A percentile compares a stretch with the other conserved stretches of the same genome.
These are phyloP conservation scores for Claviceps purpurea DNA, from an alignment of 2,329 filamentous ascomycete genomes.

Conservation along the genomic window DNA sequence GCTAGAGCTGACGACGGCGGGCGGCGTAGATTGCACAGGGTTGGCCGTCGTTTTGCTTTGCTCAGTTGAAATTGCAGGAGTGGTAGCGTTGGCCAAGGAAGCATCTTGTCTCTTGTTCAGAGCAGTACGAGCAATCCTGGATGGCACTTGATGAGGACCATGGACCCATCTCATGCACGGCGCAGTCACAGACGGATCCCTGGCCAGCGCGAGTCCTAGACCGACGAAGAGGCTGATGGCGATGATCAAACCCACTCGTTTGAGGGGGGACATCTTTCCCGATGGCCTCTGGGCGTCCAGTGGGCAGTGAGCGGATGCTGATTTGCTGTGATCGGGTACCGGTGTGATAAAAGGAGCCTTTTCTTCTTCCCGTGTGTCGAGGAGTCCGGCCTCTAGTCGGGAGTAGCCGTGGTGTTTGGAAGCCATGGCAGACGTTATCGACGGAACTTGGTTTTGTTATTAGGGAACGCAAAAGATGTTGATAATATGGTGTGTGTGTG, in stretches of 20 bases:
- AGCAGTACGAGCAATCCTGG: background rate
- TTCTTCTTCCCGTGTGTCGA: conserved; percentile 12
- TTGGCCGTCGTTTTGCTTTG: background rate
- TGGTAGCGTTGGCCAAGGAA: conserved; percentile 1
- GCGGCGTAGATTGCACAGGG: background rate
- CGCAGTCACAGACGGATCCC: background rate
- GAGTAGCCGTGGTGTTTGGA: conserved; percentile 3
- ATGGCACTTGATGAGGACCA: background rate
- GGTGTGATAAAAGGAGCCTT: conserved; percentile 7
- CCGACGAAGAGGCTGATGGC: conserved; percentile 15
- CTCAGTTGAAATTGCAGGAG: background rate
- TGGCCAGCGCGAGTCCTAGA: conserved; percentile 11
- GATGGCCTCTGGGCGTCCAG: background rate
- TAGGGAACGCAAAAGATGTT: background rate
- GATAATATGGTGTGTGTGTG: background rate
- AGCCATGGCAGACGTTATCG: conserved; percentile 8
- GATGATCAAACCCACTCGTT: conserved; percentile 8
- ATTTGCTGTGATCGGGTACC: conserved; percentile 1
- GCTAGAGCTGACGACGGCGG: background rate
- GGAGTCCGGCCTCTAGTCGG: conserved; percentile 12
- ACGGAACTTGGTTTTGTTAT: background rate
- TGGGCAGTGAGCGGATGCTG: background rate
- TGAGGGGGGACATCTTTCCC: conserved; percentile 9
- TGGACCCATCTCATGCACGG: conserved; percentile 2
- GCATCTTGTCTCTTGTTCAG: conserved; percentile 3